Evolutionary conservation across 2,329 filamentous ascomycete genomes (phyloP), one percentile per base, ranked within the genome.

Genomic region (Penicillium sp.): DNA sequence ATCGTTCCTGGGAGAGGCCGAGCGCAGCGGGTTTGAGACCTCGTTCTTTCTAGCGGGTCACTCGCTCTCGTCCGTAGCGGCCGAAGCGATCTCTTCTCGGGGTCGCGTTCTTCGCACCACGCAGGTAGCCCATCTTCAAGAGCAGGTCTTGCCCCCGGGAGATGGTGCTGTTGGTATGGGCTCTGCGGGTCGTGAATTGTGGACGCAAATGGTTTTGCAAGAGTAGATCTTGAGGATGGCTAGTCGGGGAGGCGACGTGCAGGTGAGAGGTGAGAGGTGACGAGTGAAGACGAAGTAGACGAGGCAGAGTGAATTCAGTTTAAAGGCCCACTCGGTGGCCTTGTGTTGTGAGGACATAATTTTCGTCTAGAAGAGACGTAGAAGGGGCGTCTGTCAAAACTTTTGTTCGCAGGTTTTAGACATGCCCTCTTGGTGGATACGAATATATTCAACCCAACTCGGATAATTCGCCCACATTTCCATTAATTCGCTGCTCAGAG

Each of bases 41-140:
- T 52, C 53, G 0, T 48, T 63, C 18, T 29, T 40, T 2, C 18
- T 63, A 5, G 21, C 47, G 1, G 48, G 49, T 7, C 37, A 46
- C n/a, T 32, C 25, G 7, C 61, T 70, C 41, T 55, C 63, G 19
- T 55, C 59, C 1, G 63, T 69, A 30, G 65, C 66, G n/a, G 70
- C 69, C 5, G 70, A 73, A 38, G 60, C 60, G 3, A 27, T 65
- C 20, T 56, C 52, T 7, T 47, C 39, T 7, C 49, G 39, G 6
- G 60, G 59, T 16, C 42, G 45, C 4, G 47, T 64, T 13, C 43
- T 64, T 29, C 51, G 48, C 53, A 51, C 49, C 2, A 62, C 59
- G 6, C 44, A 45, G 3, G 30, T 47, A 21, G 50, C 49, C 27
- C 51, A 40, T 41, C 38, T 54, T 7, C 47, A 57, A 33, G 33